Conservation (phyloP, 2,329 filamentous ascomycete genomes). For the Hypoxylon sp. region DNA sequence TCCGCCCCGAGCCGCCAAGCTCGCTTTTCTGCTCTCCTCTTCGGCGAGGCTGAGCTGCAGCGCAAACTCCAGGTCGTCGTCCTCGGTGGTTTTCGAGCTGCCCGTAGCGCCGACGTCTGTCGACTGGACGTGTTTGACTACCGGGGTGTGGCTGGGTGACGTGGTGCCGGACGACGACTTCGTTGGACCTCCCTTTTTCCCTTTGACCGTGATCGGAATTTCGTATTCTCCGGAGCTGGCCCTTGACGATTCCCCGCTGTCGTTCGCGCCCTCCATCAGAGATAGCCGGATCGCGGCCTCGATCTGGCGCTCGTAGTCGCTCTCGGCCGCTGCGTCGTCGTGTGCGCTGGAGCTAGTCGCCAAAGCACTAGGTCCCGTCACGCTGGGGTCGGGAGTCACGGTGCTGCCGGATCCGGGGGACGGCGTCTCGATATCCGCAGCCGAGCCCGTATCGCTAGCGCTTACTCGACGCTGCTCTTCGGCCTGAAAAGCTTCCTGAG, state of each 20-base stretch:
- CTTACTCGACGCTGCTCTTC: constrained; percentile 65
- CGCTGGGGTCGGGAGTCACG: constrained; percentile 63
- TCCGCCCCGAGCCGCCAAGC: constrained; percentile 15
- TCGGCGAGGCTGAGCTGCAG: constrained; percentile 67
- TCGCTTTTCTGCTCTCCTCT: constrained; percentile 50
- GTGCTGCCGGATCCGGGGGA: constrained; percentile 52
- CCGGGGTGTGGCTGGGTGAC: constrained; percentile 48
- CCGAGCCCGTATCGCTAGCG: constrained; percentile 59
- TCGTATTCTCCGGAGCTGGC: constrained; percentile 60
- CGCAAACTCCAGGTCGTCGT: constrained; percentile 68
- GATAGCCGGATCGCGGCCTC: constrained; percentile 70
- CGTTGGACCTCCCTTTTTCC: constrained; percentile 54
- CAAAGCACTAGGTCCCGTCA: constrained; percentile 52
- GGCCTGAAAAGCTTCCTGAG: constrained; percentile 64
- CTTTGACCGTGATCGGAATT: constrained; percentile 59
- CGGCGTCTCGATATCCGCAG: constrained; percentile 54
- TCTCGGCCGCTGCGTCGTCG: constrained; percentile 51
- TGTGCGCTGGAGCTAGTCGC: constrained; percentile 38
- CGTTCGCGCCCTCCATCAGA: constrained; percentile 63
- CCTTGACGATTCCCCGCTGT: constrained; percentile 54
- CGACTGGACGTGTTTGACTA: constrained; percentile 41
- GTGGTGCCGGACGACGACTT: constrained; percentile 47
- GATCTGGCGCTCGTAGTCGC: constrained; percentile 67
- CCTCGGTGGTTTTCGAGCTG: constrained; percentile 41
- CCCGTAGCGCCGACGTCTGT: constrained; percentile 34